Percentiles rank a stretch among this genome's conserved stretches.
Evolutionary conservation across 2,329 filamentous ascomycete species (phyloP).

Genomic region (Monosporascus sp.): DNA sequence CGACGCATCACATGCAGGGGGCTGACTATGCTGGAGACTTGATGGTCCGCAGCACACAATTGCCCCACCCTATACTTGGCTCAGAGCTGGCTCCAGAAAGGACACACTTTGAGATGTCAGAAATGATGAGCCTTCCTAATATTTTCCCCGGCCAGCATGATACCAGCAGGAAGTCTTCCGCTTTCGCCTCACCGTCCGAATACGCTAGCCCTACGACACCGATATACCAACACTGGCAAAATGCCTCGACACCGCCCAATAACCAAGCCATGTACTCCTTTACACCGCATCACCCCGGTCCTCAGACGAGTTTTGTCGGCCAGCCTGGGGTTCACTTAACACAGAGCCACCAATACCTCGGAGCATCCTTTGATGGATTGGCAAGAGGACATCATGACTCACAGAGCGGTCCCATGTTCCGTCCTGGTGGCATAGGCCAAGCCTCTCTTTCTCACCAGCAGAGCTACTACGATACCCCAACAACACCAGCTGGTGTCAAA

Average conservation of each 20-base stretch:
- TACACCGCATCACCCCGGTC: conserved; percentile 32
- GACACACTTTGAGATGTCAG: conserved; percentile 24
- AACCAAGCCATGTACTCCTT: conserved; percentile 43
- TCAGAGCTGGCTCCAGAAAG: conserved; percentile 37
- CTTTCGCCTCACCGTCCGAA: conserved; percentile 39
- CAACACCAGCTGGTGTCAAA: neutral
- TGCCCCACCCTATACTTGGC: conserved; percentile 35
- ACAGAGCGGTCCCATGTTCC: conserved; percentile 21
- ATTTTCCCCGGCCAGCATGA: conserved; percentile 43
- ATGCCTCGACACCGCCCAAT: conserved; percentile 35
- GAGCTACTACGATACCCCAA: conserved; percentile 3
- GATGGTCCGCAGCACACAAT: conserved; percentile 38
- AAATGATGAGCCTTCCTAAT: conserved; percentile 36
- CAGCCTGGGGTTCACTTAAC: conserved; percentile 22
- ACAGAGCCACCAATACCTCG: conserved; percentile 21
- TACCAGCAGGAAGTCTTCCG: conserved; percentile 40
- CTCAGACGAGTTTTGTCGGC: conserved; percentile 21
- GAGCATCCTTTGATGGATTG: conserved; percentile 24
- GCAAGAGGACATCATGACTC: conserved; percentile 21
- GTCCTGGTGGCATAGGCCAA: conserved; percentile 14
- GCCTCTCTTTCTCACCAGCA: conserved; percentile 9
- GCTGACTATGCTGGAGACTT: conserved; percentile 30
- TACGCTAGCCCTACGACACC: conserved; percentile 36
- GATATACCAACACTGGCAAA: conserved; percentile 43
- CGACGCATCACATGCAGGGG: conserved; percentile 17